Evolutionary conservation across 345 rosid genomes (phyloP).

Genomic region (Sisymbrium altissimum): DNA sequence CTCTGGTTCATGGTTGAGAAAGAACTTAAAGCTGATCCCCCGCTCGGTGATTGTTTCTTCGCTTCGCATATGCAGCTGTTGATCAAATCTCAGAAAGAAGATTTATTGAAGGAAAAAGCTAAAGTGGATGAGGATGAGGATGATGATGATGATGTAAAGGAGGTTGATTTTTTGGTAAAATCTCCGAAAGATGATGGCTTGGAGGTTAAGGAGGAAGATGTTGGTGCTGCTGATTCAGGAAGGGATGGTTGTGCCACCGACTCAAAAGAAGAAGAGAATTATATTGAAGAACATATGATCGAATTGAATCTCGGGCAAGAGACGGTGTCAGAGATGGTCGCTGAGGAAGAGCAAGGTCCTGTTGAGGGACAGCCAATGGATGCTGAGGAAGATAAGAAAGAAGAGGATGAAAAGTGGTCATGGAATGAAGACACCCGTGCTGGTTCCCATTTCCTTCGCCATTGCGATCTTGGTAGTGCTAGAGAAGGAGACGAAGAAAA

Average conservation of each 20-base stretch:
- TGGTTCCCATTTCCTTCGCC: slow-evolving; percentile 45
- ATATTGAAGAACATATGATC: slow-evolving; percentile 57
- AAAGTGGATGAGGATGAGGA: not conserved
- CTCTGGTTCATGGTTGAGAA: slow-evolving; percentile 91
- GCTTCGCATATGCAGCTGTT: slow-evolving; percentile 84
- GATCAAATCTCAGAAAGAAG: slow-evolving; percentile 41
- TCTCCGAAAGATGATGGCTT: slow-evolving; percentile 28
- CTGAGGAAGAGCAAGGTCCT: slow-evolving; percentile 17
- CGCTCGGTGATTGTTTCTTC: slow-evolving; percentile 62
- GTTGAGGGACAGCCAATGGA: slow-evolving; percentile 34
- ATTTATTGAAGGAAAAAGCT: slow-evolving; percentile 1
- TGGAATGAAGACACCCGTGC: slow-evolving; percentile 38
- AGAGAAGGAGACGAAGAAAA: slow-evolving; percentile 27
- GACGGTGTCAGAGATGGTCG: slow-evolving; percentile 31
- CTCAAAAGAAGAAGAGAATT: slow-evolving; percentile 31
- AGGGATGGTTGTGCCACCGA: slow-evolving; percentile 37
- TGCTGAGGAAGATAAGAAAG: slow-evolving; percentile 47
- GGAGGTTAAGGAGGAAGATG: slow-evolving; percentile 50
- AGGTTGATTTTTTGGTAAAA: not conserved
- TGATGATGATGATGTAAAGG: slow-evolving; percentile 37
- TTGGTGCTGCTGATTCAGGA: slow-evolving; percentile 36
- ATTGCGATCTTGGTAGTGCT: slow-evolving; percentile 36
- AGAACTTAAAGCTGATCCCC: slow-evolving; percentile 49
- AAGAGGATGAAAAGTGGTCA: slow-evolving; percentile 41
- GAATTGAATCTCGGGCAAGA: slow-evolving; percentile 64